These are phyloP conservation scores for Candida nemodendra DNA, from an alignment of 805 yeast species.

Conservation along the genomic window DNA sequence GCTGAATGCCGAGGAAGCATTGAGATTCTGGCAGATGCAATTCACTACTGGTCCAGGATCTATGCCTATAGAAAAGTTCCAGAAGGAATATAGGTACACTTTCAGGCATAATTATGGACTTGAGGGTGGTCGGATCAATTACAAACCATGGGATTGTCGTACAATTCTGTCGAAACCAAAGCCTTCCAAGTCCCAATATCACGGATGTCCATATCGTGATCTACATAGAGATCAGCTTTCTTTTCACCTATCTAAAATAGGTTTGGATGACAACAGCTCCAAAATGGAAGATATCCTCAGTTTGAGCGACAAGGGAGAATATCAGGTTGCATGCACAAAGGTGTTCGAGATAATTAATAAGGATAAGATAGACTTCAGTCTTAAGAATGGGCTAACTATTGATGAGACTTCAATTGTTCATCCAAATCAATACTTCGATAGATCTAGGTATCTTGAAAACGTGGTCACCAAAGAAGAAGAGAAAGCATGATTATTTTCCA, in stretches of 20 bases:
- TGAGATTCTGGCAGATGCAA: slow-evolving; percentile 77
- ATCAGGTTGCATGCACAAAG: slow-evolving; percentile 83
- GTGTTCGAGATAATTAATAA: slow-evolving; percentile 76
- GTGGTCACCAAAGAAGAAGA: slow-evolving; percentile 21
- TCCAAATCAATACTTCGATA: slow-evolving; percentile 85
- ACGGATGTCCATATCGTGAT: slow-evolving; percentile 93
- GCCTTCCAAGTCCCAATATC: slow-evolving; percentile 66
- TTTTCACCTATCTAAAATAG: slow-evolving; percentile 57
- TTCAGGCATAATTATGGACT: slow-evolving; percentile 88
- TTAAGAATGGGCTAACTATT: slow-evolving; percentile 38
- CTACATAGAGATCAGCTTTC: slow-evolving; percentile 63
- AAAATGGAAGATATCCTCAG: slow-evolving; percentile 60
- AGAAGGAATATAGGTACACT: slow-evolving; percentile 85
- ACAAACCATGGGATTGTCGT: slow-evolving; percentile 82
- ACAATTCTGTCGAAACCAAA: slow-evolving; percentile 70
- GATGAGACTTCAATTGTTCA: slow-evolving; percentile 70
- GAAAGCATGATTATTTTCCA: slow-evolving; percentile 1
- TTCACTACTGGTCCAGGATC: slow-evolving; percentile 54
- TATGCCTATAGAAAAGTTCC: slow-evolving; percentile 69
- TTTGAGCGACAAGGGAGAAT: slow-evolving; percentile 65
- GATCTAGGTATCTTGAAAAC: slow-evolving; percentile 60
- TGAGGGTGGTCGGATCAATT: slow-evolving; percentile 85
- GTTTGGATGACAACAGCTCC: slow-evolving; percentile 53
- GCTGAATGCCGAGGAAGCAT: slow-evolving; percentile 79
- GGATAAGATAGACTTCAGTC: slow-evolving; percentile 36